Base-by-base conservation (phyloP, 192 early-diverging fungal genomes). In the Chytriomyces sp. region DNA sequence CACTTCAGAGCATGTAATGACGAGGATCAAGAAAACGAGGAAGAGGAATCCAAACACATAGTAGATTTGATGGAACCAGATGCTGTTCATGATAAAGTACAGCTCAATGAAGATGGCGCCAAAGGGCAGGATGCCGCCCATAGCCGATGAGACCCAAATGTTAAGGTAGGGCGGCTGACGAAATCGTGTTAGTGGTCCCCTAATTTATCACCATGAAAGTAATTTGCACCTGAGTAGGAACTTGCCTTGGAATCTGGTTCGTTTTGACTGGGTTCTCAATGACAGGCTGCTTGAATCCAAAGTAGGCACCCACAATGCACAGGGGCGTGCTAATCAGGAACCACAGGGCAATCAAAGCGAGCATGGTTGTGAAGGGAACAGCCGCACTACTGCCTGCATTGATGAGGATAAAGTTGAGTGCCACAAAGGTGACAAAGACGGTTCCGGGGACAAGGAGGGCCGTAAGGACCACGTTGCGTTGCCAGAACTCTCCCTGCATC, bases 241-340 rank as follows among this genome's bases (percentile, higher is more conserved):
- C 92, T 52, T 93, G 91, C 14, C 96, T 84, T 30, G 96, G 94
- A 54, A 96, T 96, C 39, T 93, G 91, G 78, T 94, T 96, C 8
- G 94, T 94, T 33, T 92, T 90, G 57, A 91, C 88, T n/a, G 94
- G 96, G 64, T 93, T 88, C 64, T 92, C 90, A 76, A 92, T 87
- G n/a, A 80, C 80, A 4, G 76, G 83, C 6, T 65, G 73, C 22
- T 84, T 86, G 81, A 91, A 92, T 4, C 94, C 96, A 74, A 93
- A 84, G 82, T 91, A 95, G 7, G 91, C 91, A n/a, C 96, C 96
- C 5, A 92, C 73, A 19, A 95, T 64, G 52, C 88, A 91, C 56
- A 93, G 74, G 5, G 94, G 94, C 5, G 92, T 71, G n/a, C 91
- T 89, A 2, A 96, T 79, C 12, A 86, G 70, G 57, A 92, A 86